Conservation (phyloP, 306 rosid genomes). For the Potentilla sterilis region DNA sequence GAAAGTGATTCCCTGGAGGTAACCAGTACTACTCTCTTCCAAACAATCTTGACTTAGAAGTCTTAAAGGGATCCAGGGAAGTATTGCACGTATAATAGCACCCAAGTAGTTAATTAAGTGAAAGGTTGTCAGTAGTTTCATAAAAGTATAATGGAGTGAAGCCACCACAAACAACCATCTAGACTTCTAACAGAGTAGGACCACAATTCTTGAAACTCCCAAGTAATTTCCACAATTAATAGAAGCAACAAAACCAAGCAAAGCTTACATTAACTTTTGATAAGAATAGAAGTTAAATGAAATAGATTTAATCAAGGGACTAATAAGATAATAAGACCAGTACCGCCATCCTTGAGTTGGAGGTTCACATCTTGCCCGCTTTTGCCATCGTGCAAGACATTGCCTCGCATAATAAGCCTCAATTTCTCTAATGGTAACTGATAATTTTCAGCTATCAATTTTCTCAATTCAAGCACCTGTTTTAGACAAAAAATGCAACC, state of each 20-base stretch:
- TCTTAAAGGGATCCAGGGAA: neutral
- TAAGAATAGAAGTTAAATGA: neutral
- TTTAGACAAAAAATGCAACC: constrained; percentile 26
- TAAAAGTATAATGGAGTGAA: neutral
- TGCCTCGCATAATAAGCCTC: constrained; percentile 77
- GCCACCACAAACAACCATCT: neutral
- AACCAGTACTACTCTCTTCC: neutral
- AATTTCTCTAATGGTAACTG: constrained; percentile 56
- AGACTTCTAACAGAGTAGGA: neutral
- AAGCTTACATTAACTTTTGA: neutral
- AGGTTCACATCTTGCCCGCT: constrained; percentile 52
- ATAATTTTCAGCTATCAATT: constrained; percentile 51
- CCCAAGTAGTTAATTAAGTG: neutral
- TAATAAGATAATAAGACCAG: neutral
- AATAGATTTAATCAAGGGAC: neutral
- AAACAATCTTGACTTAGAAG: neutral
- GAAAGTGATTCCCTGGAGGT: neutral
- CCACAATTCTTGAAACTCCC: neutral
- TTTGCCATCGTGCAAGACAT: constrained; percentile 56
- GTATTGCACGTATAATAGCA: neutral
- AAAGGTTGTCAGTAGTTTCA: neutral
- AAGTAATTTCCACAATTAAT: neutral
- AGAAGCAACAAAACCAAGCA: neutral
- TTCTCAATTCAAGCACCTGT: constrained; percentile 76
- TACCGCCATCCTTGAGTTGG: constrained; percentile 77